Evolutionary conservation across 768 basidiomycete species (phyloP).

Genomic region (Pholiota microspora): DNA sequence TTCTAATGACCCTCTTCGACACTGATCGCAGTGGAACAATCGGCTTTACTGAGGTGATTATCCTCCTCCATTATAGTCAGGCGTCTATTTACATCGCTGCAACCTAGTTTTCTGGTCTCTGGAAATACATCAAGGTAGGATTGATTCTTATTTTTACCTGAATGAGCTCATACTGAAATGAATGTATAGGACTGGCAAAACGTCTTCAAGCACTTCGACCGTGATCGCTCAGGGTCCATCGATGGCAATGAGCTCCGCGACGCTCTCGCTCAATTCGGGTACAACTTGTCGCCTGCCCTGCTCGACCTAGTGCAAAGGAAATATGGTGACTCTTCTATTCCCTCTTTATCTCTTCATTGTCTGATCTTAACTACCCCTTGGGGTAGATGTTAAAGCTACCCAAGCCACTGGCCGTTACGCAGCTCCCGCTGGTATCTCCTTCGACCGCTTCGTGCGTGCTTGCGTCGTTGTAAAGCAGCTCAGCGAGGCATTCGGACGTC

Average conservation of each 20-base stretch:
- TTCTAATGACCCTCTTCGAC: constrained; percentile 83
- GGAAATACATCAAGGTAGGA: constrained; percentile 73
- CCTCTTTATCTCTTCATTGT: not conserved
- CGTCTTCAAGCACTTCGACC: constrained; percentile 80
- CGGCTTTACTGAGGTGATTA: constrained; percentile 68
- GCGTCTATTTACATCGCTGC: not conserved
- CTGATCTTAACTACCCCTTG: constrained; percentile 26
- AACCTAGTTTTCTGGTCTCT: constrained; percentile 65
- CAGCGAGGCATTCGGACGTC: constrained; percentile 63
- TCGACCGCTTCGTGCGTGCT: constrained; percentile 85
- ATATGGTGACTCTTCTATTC: constrained; percentile 54
- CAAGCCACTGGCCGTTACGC: constrained; percentile 30
- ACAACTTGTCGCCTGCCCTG: constrained; percentile 65
- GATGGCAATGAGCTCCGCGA: constrained; percentile 64
- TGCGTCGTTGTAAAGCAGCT: constrained; percentile 82
- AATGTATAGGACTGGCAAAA: constrained; percentile 71
- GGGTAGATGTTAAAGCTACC: constrained; percentile 61
- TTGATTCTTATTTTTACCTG: not conserved
- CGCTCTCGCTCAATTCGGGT: constrained; percentile 79
- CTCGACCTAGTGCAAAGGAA: constrained; percentile 71
- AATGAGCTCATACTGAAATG: not conserved
- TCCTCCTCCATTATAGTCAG: not conserved
- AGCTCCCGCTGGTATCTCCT: constrained; percentile 61
- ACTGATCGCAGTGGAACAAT: constrained; percentile 77
- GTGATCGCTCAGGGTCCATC: constrained; percentile 81